Base-by-base conservation (phyloP, 2,329 filamentous ascomycete genomes). In the Zalaria sp. region DNA sequence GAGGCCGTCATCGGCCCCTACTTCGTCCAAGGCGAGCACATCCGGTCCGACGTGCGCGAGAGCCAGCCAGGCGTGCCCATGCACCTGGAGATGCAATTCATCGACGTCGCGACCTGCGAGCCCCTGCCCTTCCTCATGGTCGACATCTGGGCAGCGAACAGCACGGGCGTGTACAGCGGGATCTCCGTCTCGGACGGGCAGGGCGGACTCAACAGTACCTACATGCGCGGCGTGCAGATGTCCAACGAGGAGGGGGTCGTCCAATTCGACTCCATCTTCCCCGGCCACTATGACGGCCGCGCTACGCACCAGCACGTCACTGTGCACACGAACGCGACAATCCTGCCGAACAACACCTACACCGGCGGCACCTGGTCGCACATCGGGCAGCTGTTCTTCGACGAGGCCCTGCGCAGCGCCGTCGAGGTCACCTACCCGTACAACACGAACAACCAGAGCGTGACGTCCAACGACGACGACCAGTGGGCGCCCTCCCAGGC, bases 371-470 rank as follows among this genome's bases (percentile, higher is more conserved):
- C 59, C 39, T 66, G 73, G 43, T 68, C 71, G 5, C 76, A 81
- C 58, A 66, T 80, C 34, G 77, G 77, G 11, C 77, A 83, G 55
- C 53, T 77, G 39, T 81, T 77, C 66, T 77, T 77, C 43, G 75
- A 81, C 55, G 71, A 79, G 53, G 62, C 65, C 47, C 67, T 81
- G 6, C 68, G 75, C 48, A 50, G 51, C 26, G 47, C 61, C 34
- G 72, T 80, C 42, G 69, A 76, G 46, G 55, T 56, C 6, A 61
- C 58, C 1, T 44, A 53, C 0, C 69, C 71, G 3, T 67, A 68
- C 56, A 62, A 54, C 50, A 62, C 57, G 43, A 67, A 67, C 50
- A 62, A 51, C 25, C 57, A 62, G 42, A 49, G 47, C 10, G 29
- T 71, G 18, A 77, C 68, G 4, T 58, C 53, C 32, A 78, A 79